Conservation (phyloP, 228 moss, liverwort and hornwort species). For the Sphagnum fallax region DNA sequence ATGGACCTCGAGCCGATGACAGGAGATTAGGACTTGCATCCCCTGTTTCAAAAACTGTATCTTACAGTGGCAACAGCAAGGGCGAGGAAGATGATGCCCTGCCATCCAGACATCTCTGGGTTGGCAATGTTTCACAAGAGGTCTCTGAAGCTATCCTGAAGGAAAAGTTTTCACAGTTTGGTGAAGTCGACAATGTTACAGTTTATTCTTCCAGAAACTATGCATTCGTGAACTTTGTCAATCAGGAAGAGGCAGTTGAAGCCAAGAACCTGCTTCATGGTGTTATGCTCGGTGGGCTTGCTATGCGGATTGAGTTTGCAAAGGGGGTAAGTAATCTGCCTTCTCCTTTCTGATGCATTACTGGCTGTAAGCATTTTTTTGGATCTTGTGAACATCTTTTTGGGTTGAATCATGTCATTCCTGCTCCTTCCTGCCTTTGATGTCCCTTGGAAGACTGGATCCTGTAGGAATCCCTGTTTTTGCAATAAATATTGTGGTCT, state of each 20-base stretch:
- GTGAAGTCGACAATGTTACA: slow-evolving; percentile 48
- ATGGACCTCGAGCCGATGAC: slow-evolving; percentile 81
- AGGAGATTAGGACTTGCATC: slow-evolving; percentile 38
- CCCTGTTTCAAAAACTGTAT: slow-evolving; percentile 30
- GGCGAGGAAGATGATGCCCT: slow-evolving; percentile 79
- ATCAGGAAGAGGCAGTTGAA: slow-evolving; percentile 30
- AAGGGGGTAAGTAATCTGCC: slow-evolving; percentile 33
- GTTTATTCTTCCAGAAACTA: slow-evolving; percentile 61
- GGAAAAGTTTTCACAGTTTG: slow-evolving; percentile 38
- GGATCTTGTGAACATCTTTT: slow-evolving; percentile 1
- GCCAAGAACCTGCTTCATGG: slow-evolving; percentile 55
- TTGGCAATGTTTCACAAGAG: slow-evolving; percentile 95
- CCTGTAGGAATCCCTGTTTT: not conserved
- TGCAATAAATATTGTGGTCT: not conserved
- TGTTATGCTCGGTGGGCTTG: slow-evolving; percentile 39
- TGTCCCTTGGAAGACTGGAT: not conserved
- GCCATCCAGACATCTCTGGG: slow-evolving; percentile 92
- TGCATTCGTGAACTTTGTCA: slow-evolving; percentile 48
- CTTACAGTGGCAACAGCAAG: slow-evolving; percentile 29
- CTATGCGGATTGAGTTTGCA: slow-evolving; percentile 59
- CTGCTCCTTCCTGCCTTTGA: not conserved
- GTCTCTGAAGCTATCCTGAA: slow-evolving; percentile 66
- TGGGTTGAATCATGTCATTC: not conserved
- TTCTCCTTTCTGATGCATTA: not conserved
- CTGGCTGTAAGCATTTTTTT: not conserved